Evolutionary conservation across 2,329 filamentous ascomycete species (phyloP), one percentile per base, ranked within the genome.

Genomic region (Pestalotiopsis sp.): DNA sequence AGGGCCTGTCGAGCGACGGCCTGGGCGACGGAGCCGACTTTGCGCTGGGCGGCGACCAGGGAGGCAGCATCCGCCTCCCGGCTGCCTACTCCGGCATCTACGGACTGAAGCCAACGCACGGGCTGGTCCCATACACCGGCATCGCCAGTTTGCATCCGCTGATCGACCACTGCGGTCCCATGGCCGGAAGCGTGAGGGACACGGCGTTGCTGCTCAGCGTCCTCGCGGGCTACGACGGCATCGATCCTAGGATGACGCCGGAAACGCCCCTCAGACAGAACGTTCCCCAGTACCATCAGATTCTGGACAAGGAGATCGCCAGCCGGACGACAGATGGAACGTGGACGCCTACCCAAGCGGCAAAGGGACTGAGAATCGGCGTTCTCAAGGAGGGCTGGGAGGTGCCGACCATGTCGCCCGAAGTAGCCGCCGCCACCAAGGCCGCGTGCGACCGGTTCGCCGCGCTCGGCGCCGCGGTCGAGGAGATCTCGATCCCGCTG

Each of bases 91-190:
- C 75, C 36, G 82, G 82, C 1, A 74, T 83, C 38, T 83, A 83
- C 64, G 82, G 82, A 3, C 74, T 83, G 4, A 87, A 87, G 71
- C 80, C 84, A 0, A 85, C 84, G 0, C 79, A 81, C 72, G 83
- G 84, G 0, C 73, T 86, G 2, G 77, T 86, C 3, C 84, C 84
- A 1, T 86, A 85, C 70, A 85, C 84, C 1, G 84, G 84, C 0
- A 82, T 83, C 12, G 77, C 79, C 59, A 74, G 77, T 59, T 66
- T 80, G 66, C 73, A 82, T 62, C 77, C 79, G 2, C 80, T 81
- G 69, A 78, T 82, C 45, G 84, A 86, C 67, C 82, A 85, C 70
- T 72, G 80, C 12, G 82, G 82, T 0, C 83, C 83, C 0, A 82
- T 86, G 75, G 80, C 83, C 2, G 73, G 73, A 20, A 81, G 75